Evolutionary conservation across 73 alveolate species (phyloP), one percentile per base, ranked within the genome.

Genomic region (Tetrahymena malaccensis): DNA sequence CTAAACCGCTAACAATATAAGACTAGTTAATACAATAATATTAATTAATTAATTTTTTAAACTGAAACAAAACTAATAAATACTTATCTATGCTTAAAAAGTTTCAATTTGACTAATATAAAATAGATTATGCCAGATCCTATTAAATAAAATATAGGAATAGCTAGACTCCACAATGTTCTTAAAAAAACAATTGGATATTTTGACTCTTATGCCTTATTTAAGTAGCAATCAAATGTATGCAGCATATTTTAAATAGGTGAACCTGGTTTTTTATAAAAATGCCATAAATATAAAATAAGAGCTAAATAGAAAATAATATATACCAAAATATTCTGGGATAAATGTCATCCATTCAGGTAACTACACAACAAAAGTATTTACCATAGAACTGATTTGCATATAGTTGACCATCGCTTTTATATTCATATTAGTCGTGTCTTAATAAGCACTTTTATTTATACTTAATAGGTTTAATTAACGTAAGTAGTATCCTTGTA

Each of bases 151-250:
- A 94, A 37, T 11, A 94, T 19, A 38, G 96, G 96, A 94, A 94
- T 94, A 31, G 55, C 40, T 21, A 94, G 84, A n/a, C 93, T 84
- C 96, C 96, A 94, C 16, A 94, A 85, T 37, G 93, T 83, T 85
- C 96, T 94, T 25, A 94, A 94, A 33, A 85, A 94, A 50, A 94
- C 43, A 12, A 94, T 93, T 25, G 93, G 89, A 70, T 70, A 70
- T n/a, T 70, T 57, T 11, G 93, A 85, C 19, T 94, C 58, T 25
- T 84, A 40, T 10, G 58, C 70, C 31, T 85, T 25, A 31, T 44
- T 85, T 83, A 94, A 85, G 43, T 85, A 94, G 27, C 96, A 94
- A 94, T 94, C 96, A 43, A 94, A 85, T 0, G 96, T 85, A 40
- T 94, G 85, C 85, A 94, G 56, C 94, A 94, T 83, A 19, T 94